Percentiles rank a stretch among this genome's conserved stretches.
Conservation (phyloP, 257 asterid genomes). For the Solanum neorickii region DNA sequence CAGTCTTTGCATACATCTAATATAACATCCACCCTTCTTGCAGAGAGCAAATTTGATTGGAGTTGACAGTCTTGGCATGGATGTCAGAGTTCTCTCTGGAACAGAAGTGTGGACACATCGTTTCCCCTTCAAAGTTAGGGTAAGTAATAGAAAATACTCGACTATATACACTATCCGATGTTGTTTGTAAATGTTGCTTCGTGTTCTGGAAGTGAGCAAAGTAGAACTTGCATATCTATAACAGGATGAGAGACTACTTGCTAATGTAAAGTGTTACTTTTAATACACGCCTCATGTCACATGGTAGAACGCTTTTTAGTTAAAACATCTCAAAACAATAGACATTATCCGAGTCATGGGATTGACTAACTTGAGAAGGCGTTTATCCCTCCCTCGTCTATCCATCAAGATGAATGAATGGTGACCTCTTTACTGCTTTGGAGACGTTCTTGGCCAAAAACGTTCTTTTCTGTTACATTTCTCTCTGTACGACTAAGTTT, state of each 20-base stretch:
- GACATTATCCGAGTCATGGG: neutral
- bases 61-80: constrained; percentile 78
- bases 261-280: neutral
- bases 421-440: neutral
- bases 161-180: no score
- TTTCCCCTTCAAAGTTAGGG: constrained; percentile 63
- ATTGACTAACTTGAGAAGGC: neutral
- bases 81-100: constrained; percentile 55
- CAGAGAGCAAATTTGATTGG: constrained; percentile 65
- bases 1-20: neutral
- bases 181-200: neutral
- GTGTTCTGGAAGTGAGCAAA: neutral
- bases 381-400: neutral
- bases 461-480: neutral
- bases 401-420: neutral
- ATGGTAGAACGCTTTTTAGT: neutral
- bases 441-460: neutral
- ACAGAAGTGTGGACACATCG: constrained; percentile 68
- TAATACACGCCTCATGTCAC: neutral
- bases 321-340: neutral
- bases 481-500: neutral
- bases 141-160: constrained; percentile 7
- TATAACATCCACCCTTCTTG: neutral
- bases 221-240: neutral
- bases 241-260: neutral